A percentile compares a stretch with the other conserved stretches of the same genome.
These are phyloP conservation scores for Syzygium jambos DNA, from an alignment of 345 rosid genomes.

Conservation along the genomic window DNA sequence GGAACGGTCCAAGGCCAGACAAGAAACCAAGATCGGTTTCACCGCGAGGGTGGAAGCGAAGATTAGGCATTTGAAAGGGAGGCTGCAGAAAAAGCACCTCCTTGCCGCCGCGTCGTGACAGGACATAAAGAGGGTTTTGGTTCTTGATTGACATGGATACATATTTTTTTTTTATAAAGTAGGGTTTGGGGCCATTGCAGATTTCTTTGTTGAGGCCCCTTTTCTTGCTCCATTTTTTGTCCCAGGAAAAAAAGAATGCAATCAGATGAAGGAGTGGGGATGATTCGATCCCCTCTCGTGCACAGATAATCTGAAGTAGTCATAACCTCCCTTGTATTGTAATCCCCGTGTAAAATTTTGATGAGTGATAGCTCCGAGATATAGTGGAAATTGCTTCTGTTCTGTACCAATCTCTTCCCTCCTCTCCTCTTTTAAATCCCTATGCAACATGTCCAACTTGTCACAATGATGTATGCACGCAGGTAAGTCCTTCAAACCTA, in stretches of 20 bases:
- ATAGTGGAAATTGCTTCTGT: not conserved
- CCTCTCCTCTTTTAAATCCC: not conserved
- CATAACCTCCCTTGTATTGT: not conserved
- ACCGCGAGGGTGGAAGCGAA: slow-evolving; percentile 90
- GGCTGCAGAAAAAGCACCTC: slow-evolving; percentile 56
- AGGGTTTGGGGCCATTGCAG: slow-evolving; percentile 6
- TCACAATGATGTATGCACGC: not conserved
- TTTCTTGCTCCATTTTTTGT: slow-evolving; percentile 15
- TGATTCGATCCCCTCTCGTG: slow-evolving; percentile 8
- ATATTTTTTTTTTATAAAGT: not conserved
- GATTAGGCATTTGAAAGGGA: slow-evolving; percentile 67
- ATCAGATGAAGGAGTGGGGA: slow-evolving; percentile 5
- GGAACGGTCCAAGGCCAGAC: slow-evolving; percentile 84
- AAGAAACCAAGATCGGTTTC: slow-evolving; percentile 93
- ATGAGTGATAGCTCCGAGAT: not conserved
- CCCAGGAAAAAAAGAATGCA: not conserved
- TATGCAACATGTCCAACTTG: not conserved
- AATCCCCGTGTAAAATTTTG: slow-evolving; percentile 6
- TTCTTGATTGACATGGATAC: not conserved
- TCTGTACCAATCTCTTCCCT: not conserved
- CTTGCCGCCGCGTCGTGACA: slow-evolving; percentile 8
- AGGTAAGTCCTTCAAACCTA: not conserved
- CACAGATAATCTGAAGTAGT: not conserved
- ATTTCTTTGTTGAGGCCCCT: not conserved
- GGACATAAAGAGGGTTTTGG: not conserved